Percentiles rank a stretch among this genome's conserved stretches.
Conservation (phyloP, 768 basidiomycete species). For the Tricholoma saponaceum region DNA sequence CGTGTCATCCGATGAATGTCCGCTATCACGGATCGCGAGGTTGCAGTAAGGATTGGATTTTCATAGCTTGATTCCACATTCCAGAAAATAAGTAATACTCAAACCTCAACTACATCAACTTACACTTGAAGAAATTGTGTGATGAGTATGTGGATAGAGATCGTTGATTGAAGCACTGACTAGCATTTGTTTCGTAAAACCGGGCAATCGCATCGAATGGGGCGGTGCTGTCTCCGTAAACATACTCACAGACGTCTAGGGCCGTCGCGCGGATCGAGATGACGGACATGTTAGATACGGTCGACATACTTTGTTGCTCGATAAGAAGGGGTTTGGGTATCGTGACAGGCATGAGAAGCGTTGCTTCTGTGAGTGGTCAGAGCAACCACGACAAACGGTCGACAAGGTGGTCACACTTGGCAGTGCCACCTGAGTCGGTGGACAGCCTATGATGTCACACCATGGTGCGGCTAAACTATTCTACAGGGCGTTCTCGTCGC, state of each 20-base stretch:
- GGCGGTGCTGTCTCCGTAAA: constrained; percentile 55
- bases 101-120: constrained; percentile 18
- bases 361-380: background rate
- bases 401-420: no score
- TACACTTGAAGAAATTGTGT: constrained; percentile 30
- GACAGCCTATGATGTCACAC: background rate
- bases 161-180: constrained; percentile 34
- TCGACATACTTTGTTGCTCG: constrained; percentile 3
- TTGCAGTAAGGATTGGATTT: constrained; percentile 75
- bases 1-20: constrained; percentile 65
- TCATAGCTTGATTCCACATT: constrained; percentile 51
- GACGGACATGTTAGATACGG: constrained; percentile 29
- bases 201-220: constrained; percentile 52
- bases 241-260: constrained; percentile 65
- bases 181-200: constrained; percentile 70
- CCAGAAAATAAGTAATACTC: background rate
- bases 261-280: constrained; percentile 52
- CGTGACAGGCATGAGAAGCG: background rate
- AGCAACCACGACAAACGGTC: no score
- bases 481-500: no score
- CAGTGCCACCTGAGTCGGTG: no score
- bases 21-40: constrained; percentile 65
- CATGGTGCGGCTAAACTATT: no score
- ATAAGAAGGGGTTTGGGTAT: constrained; percentile 3
- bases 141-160: constrained; percentile 1